Evolutionary conservation across 768 basidiomycete genomes (phyloP), one percentile per base, ranked within the genome.

Genomic region (Trametes villosa): DNA sequence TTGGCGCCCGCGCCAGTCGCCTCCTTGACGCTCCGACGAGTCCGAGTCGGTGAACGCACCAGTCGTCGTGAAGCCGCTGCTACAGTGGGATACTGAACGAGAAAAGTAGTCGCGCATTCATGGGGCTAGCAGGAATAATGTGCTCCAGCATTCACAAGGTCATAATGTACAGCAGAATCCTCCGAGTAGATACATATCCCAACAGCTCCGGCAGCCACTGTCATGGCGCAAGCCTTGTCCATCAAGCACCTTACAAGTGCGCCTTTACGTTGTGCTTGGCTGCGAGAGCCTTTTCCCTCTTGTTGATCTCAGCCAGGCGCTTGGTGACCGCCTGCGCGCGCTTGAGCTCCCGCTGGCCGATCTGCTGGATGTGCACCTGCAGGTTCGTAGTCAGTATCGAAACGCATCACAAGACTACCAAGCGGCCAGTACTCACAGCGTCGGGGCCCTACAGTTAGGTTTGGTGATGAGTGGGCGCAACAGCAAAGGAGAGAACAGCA

Each of bases 321-420:
- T 82, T 78, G 26, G 74, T 79, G 3, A 97, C 75, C 13, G 62
- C 80, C 0, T 84, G 83, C 1, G 87, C 92, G 26, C 93, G 86
- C 76, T 84, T 90, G 65, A 98, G 79, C 75, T 98, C 96, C 45
- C 87, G 80, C 69, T 89, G 89, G 9, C 96, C 96, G 44, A 98
- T 91, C 76, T 98, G 96, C 72, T 96, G 94, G 52, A 97, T 89
- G 75, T 98, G 96, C 3, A 97, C 93, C 83, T 92, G 74, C 41
- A 75, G 64, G 42, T 30, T 17, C 51, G 11, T 30, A 6, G 45
- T 64, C 29, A 67, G 56, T 26, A 34, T 33, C 45, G n/a, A 12
- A 26, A 17, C 20, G 22, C n/a, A n/a, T n/a, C 12, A 20, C 17
- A 24, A n/a, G 33, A 11, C 27, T 12, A 40, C 3, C 7, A 18